Base-by-base conservation (phyloP, 2,329 filamentous ascomycete species). In the Magnaporthiopsis incrustans region DNA sequence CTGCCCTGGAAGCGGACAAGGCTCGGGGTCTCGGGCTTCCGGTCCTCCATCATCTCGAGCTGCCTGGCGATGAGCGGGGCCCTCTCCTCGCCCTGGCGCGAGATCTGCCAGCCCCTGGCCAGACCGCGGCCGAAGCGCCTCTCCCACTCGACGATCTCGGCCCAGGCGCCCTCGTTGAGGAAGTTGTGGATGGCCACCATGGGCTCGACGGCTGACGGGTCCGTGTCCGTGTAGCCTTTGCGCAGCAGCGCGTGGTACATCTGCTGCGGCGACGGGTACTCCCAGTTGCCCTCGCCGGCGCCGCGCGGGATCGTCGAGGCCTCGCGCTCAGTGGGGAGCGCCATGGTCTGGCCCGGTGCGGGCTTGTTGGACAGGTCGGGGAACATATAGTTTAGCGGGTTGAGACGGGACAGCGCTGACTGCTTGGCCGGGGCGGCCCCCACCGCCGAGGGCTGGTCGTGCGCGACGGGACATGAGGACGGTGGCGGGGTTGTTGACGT, bases 151-250 rank as follows among this genome's bases (percentile, higher is more conserved):
- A 95, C 84, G 72, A 99, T 96, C 81, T 99, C 95, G 25, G 85
- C 84, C 95, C 95, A 99, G 10, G 95, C 95, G 68, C 95, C 95
- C 76, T 99, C 95, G 75, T 99, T 99, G 65, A 99, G 77, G 72
- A 97, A 98, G 77, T 99, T 99, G 81, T 99, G 95, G 14, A 98
- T 92, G 0, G 92, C 90, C 7, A 99, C 95, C 95, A 99, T 99
- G 72, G 89, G 88, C 77, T 97, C 93, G 18, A 99, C 93, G 4
- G 93, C 92, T 26, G 94, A 95, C 64, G 92, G 85, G 64, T 96
- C 93, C 0, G 95, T 98, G 74, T 98, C 93, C 0, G 90, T 92
- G 77, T 97, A 95, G 65, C 95, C 95, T 77, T 99, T 99, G 68
- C 95, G 89, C 67, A 98, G 80, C 78, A 99, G 89, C 10, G 95